phyloP scores from a whole-genome alignment of 331 rosid species.

The Acacia concinna region DNA sequence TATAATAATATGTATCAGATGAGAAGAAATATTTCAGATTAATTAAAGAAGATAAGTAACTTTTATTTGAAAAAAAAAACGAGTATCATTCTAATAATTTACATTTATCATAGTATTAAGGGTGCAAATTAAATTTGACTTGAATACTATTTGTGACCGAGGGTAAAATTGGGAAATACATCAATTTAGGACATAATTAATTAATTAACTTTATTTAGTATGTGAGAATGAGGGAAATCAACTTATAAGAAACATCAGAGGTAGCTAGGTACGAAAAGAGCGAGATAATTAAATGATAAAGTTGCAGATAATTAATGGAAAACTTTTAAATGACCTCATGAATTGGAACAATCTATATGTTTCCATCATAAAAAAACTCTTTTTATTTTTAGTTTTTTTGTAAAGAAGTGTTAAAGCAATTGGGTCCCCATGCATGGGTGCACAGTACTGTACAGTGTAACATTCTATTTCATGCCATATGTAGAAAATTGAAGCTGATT shows the following conservation, averaged over 20 bases:
- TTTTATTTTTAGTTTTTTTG: background rate
- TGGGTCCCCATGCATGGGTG: background rate
- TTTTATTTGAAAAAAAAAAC: no score
- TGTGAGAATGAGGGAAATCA: no score
- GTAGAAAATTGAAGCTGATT: no score
- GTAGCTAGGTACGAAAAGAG: background rate
- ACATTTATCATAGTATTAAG: no score
- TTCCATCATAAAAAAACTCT: background rate
- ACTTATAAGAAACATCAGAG: no score
- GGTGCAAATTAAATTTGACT: no score
- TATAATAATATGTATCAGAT: background rate
- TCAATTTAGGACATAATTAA: no score
- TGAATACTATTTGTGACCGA: no score
- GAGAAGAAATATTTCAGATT: background rate
- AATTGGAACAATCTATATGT: background rate
- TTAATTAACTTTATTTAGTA: no score
- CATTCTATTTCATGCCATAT: background rate
- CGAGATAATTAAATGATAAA: background rate
- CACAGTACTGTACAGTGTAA: background rate
- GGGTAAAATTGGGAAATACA: no score
- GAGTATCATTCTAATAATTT: no score
- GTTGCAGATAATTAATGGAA: constrained; percentile 6
- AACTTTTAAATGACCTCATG: background rate
- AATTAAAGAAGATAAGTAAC: background rate
- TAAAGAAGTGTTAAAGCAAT: background rate